Evolutionary conservation across 2,329 filamentous ascomycete genomes (phyloP).

Genomic region (Helminthosporium solani): DNA sequence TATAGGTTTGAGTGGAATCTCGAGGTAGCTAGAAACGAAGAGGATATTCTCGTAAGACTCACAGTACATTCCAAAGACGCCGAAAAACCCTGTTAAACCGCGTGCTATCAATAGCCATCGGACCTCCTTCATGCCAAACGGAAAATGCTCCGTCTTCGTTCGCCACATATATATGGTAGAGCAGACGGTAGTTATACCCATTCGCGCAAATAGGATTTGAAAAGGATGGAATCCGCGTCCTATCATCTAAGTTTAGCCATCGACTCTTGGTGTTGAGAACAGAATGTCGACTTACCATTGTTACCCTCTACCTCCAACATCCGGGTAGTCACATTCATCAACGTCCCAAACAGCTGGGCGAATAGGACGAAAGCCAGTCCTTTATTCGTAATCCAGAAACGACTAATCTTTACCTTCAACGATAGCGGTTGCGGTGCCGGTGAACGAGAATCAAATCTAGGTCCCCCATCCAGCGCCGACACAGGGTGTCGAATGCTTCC

Average conservation of each 20-base stretch:
- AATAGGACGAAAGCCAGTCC: constrained; percentile 71
- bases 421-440: constrained; percentile 23
- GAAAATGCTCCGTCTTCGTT: constrained; percentile 65
- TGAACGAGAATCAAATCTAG: constrained; percentile 24
- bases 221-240: constrained; percentile 74
- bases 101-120: constrained; percentile 67
- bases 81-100: constrained; percentile 72
- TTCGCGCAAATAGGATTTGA: constrained; percentile 74
- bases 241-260: constrained; percentile 8
- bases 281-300: constrained; percentile 45
- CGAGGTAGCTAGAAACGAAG: not conserved
- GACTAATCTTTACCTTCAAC: constrained; percentile 19
- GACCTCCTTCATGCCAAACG: constrained; percentile 67
- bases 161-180: constrained; percentile 74
- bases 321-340: constrained; percentile 83
- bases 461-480: constrained; percentile 10
- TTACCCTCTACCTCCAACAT: constrained; percentile 69
- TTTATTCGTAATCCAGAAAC: constrained; percentile 66
- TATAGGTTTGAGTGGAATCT: constrained; percentile 2
- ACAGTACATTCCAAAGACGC: constrained; percentile 75
- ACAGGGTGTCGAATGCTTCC: constrained; percentile 24
- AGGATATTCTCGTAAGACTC: constrained; percentile 20
- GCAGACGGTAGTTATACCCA: constrained; percentile 69
- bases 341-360: constrained; percentile 76
- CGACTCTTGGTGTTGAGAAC: not conserved